Evolutionary conservation across 1,139 yeast genomes (phyloP), one percentile per base, ranked within the genome.

Genomic region (Hemisphaericaspora subhashii): DNA sequence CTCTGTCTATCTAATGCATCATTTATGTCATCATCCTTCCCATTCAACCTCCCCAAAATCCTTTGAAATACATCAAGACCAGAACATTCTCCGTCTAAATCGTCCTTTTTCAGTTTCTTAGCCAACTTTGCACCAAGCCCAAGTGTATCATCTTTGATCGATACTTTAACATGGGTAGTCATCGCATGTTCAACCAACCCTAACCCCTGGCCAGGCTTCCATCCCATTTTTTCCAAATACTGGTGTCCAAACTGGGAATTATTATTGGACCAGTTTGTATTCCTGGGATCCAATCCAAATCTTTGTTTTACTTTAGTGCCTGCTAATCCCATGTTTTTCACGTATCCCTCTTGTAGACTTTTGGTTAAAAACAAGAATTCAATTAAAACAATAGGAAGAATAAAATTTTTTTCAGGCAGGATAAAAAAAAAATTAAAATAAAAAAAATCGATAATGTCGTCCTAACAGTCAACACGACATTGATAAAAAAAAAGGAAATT

Each of bases 1-100:
- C 86, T 71, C 51, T 81, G 81, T 42, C 78, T 70, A 29, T 85
- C 90, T 47, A 85, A 58, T 52, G 82, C 89, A 42, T 72, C 64
- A 37, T 62, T 62, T 12, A 83, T 72, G 45, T 70, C 70, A 22
- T 77, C 79, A 58, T 81, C 90, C 50, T 79, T 79, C 29, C 94
- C 94, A 56, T 85, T 92, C 45, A 92, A 72, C 54, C 92, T 76
- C 7, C 97, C 97, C 48, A 92, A 70, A 36, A 92, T 78, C 54
- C 95, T 74, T 64, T 94, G 98, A 58, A 92, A 92, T 12, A 84
- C 95, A 60, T 92, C 98, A 36, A 94, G 68, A 1, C 98, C 98
- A 14, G 92, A 86, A 46, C 92, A 81, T 54, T 86, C 95, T 36
- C 90, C 96, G 51, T 83, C 89, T 51, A 80, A 62, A 42, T 79